Percentiles rank a stretch among this genome's conserved stretches.
Conservation (phyloP, 768 basidiomycete genomes). For the Rhodosporidiobolus sp. region DNA sequence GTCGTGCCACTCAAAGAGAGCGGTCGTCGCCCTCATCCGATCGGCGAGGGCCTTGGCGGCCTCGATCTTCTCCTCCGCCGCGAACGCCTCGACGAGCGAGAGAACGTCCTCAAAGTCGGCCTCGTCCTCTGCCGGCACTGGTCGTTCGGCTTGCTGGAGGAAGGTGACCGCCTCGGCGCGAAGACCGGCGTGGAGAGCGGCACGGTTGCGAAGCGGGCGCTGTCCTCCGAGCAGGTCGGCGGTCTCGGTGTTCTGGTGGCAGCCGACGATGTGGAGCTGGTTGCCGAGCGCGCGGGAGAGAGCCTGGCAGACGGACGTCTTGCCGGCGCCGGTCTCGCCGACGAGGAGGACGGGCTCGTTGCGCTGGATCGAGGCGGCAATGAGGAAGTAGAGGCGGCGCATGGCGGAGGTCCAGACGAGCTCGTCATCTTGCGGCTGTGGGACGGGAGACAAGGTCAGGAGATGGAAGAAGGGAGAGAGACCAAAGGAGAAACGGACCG, state of each 20-base stretch:
- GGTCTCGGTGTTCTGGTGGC: slow-evolving; percentile 97
- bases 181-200: slow-evolving; percentile 57
- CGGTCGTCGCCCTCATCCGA: slow-evolving; percentile 57
- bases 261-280: slow-evolving; percentile 72
- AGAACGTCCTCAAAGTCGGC: slow-evolving; percentile 39
- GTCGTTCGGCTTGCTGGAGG: neutral
- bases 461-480: slow-evolving; percentile 16
- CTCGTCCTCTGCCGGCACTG: neutral
- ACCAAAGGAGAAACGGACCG: slow-evolving; percentile 10
- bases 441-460: neutral
- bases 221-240: slow-evolving; percentile 93
- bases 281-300: slow-evolving; percentile 67
- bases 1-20: slow-evolving; percentile 94
- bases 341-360: slow-evolving; percentile 94
- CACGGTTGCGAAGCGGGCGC: slow-evolving; percentile 77
- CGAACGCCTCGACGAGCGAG: slow-evolving; percentile 20
- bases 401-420: slow-evolving; percentile 91
- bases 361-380: slow-evolving; percentile 77
- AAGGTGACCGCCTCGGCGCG: slow-evolving; percentile 24
- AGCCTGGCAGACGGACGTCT: slow-evolving; percentile 92
- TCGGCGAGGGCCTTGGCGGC: slow-evolving; percentile 42
- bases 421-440: slow-evolving; percentile 20
- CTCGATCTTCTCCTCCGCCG: slow-evolving; percentile 2
- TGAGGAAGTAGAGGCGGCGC: slow-evolving; percentile 79
- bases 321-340: slow-evolving; percentile 95